Evolutionary conservation across 139 green algal species (phyloP), one percentile per base, ranked within the genome.

Genomic region (Chlamydomonas eustigma): DNA sequence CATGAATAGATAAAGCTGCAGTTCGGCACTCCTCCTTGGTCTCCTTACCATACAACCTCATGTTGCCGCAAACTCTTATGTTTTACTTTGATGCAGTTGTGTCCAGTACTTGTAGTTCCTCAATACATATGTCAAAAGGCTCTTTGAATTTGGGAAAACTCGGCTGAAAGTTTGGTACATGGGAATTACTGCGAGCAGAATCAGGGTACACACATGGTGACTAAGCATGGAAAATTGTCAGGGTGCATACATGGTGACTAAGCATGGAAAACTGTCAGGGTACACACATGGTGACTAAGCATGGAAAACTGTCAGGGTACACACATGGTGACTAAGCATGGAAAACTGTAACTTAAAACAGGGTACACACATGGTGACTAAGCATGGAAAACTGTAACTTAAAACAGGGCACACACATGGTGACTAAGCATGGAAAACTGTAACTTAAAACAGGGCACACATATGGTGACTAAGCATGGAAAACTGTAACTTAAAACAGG

Each of bases 111-210:
- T 70, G 63, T 70, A 70, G 63, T 70, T 70, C 6, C 30, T 22
- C 63, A 70, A 37, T 22, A 70, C 63, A 22, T 70, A 70, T 28
- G 28, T 35, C 31, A 89, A 76, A 69, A 89, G 73, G n/a, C 76
- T 78, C 69, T 81, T 78, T 65, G 67, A 77, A 65, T 74, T 73
- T 34, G 73, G 36, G 70, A 89, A 89, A 4, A 89, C 84, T 4
- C 72, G 80, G 2, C 69, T 65, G 51, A 72, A 82, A 50, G 36
- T 39, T 39, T 66, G 39, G 39, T 79, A 78, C 30, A 85, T 73
- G 31, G 80, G 80, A 25, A 85, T 82, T 8, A 80, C 80, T 24
- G 66, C 69, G 28, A 32, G 72, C n/a, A 74, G 33, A 4, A 4
- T 32, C 31, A 73, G 65, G 65, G 31, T n/a, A 73, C 33, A 31